phyloP scores from a whole-genome alignment of 257 asterid genomes.

The Marsdenia floribunda region DNA sequence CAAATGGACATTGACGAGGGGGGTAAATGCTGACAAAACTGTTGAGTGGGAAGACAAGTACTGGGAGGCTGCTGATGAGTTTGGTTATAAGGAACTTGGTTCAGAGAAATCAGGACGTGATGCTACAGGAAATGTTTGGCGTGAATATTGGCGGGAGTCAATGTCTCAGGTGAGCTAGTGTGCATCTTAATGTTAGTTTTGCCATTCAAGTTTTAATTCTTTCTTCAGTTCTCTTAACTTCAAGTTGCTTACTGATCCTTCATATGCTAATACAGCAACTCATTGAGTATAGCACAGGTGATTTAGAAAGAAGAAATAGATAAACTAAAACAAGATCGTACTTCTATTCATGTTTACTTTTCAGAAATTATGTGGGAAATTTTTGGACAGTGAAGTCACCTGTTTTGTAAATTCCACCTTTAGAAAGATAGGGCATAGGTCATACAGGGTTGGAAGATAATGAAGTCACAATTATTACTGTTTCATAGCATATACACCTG shows the following conservation, averaged over 20 bases:
- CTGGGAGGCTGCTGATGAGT: constrained; percentile 97
- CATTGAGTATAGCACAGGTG: not conserved
- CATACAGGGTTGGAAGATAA: not conserved
- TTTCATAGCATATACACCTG: not conserved
- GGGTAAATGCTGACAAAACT: constrained; percentile 63
- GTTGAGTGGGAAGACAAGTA: constrained; percentile 92
- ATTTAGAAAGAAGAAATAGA: not conserved
- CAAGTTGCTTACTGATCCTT: not conserved
- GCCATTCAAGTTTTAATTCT: not conserved
- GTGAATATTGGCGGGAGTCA: constrained; percentile 87
- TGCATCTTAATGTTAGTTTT: not conserved
- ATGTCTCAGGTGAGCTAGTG: constrained; percentile 60
- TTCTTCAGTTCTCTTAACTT: not conserved
- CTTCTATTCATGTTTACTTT: not conserved
- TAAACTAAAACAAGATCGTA: not conserved
- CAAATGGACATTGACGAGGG: constrained; percentile 79
- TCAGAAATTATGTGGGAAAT: not conserved
- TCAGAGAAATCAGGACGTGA: constrained; percentile 99
- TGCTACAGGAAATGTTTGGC: constrained; percentile 89
- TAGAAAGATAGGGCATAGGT: not conserved
- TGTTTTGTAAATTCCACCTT: not conserved
- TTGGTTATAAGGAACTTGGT: constrained; percentile 91
- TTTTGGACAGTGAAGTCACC: not conserved
- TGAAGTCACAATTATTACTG: not conserved
- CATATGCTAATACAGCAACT: not conserved